Evolutionary conservation across 2,329 filamentous ascomycete species (phyloP), one percentile per base, ranked within the genome.

Genomic region (Lasiodiplodia sp.): DNA sequence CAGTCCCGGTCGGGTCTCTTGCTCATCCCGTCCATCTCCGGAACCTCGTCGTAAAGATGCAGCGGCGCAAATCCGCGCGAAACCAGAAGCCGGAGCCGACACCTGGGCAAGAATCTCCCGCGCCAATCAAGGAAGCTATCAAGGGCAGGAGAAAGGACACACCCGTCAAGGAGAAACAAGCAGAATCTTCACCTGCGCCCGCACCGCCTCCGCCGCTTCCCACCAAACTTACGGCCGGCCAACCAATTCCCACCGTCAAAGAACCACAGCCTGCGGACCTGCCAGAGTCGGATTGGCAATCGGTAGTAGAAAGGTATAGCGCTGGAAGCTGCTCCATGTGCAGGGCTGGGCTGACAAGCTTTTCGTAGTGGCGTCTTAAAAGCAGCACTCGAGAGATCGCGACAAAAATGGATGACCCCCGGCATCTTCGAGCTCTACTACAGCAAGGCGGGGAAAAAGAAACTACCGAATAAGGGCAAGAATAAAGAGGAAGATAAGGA

Each of bases 381-480:
- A 73, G 90, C 94, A 72, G 93, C 92, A 2, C 84, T 96, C 31
- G 82, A 87, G 62, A 87, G 91, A 75, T 96, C 92, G 74, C 89
- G 91, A 69, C 85, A 90, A 23, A 74, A 76, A 69, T 80, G 79
- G 79, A 72, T 77, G 6, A 79, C 76, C 0, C 78, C 77, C 52
- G 72, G 74, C 64, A 78, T 79, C 70, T 80, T 80, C 72, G 73
- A 78, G 65, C 75, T 76, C 51, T 80, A 79, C 72, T 78, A 79
- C 68, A 75, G 75, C 71, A 73, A 75, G 71, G 74, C 75, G 64
- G 77, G 78, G n/a, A 80, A 79, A 71, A 79, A 78, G 52, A 68
- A 64, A 31, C 49, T 65, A 5, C 66, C 56, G n/a, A 89, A 86
- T 70, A 92, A 93, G 89, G 78, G 79, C 70, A 79, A 84, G 79